These are phyloP conservation scores for Chalaropsis thielavioides DNA, from an alignment of 2,329 filamentous ascomycete species.

Conservation along the genomic window DNA sequence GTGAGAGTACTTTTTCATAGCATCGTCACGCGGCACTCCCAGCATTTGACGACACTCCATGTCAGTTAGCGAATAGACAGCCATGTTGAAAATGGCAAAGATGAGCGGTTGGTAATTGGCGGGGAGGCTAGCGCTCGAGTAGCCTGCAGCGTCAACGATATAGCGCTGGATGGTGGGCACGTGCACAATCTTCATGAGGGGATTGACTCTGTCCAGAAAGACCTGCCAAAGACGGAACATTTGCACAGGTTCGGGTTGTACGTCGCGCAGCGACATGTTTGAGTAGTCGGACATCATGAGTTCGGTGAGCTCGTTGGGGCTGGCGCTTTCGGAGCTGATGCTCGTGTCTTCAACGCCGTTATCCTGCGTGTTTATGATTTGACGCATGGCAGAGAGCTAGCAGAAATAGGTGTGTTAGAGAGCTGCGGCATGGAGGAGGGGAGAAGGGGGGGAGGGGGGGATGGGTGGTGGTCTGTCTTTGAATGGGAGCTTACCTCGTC, in stretches of 20 bases:
- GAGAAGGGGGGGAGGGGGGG: not conserved
- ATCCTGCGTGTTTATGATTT: slow-evolving; percentile 39
- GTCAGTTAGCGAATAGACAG: slow-evolving; percentile 39
- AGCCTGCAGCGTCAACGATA: slow-evolving; percentile 47
- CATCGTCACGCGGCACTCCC: slow-evolving; percentile 35
- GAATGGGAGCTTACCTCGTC: slow-evolving; percentile 34
- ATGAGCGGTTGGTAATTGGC: slow-evolving; percentile 46
- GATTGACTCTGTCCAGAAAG: slow-evolving; percentile 61
- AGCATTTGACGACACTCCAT: slow-evolving; percentile 41
- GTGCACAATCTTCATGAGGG: slow-evolving; percentile 57
- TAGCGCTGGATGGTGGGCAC: slow-evolving; percentile 52
- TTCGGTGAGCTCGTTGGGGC: slow-evolving; percentile 39
- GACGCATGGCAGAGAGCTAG: slow-evolving; percentile 44
- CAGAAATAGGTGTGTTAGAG: not conserved
- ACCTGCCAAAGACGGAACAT: slow-evolving; percentile 61
- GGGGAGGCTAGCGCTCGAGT: slow-evolving; percentile 34
- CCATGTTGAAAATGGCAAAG: slow-evolving; percentile 51
- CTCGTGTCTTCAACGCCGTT: slow-evolving; percentile 31
- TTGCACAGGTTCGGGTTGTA: slow-evolving; percentile 51
- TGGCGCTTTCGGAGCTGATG: slow-evolving; percentile 35
- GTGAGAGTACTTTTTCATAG: slow-evolving; percentile 36
- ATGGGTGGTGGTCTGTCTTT: not conserved
- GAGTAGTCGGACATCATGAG: slow-evolving; percentile 34
- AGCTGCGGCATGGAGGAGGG: not conserved
- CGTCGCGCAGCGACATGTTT: slow-evolving; percentile 29